These are phyloP conservation scores for Sonneratia alba DNA, from an alignment of 345 rosid genomes.

Conservation along the genomic window DNA sequence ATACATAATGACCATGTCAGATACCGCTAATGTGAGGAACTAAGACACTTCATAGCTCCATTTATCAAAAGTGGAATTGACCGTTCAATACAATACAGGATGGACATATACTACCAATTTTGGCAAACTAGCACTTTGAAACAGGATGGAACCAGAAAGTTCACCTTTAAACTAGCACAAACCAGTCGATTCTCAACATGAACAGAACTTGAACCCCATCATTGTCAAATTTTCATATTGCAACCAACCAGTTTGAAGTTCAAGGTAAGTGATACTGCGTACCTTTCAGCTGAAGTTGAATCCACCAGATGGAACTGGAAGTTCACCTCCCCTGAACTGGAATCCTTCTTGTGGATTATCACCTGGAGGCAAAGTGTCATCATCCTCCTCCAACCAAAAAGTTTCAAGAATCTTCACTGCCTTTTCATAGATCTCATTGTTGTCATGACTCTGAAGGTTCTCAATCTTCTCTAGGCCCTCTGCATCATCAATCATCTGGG, in stretches of 20 bases:
- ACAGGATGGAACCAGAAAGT: too few relatives aligned
- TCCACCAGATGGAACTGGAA: constrained; percentile 64
- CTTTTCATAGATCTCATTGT: constrained; percentile 77
- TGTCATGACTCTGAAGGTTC: constrained; percentile 74
- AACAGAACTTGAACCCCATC: not conserved
- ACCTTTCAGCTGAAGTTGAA: constrained; percentile 28
- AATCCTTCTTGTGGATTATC: constrained; percentile 45
- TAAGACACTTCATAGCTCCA: too few relatives aligned
- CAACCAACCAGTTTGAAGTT: not conserved
- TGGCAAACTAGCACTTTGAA: too few relatives aligned
- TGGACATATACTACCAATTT: too few relatives aligned
- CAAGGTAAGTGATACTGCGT: too few relatives aligned
- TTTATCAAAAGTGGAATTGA: too few relatives aligned
- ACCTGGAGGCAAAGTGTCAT: constrained; percentile 54
- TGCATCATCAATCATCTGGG: constrained; percentile 72
- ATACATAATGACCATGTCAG: not conserved
- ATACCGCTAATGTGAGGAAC: too few relatives aligned
- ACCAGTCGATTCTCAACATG: too few relatives aligned
- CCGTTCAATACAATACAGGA: too few relatives aligned
- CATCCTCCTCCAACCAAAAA: constrained; percentile 81
- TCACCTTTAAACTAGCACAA: too few relatives aligned
- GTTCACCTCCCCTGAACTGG: constrained; percentile 48
- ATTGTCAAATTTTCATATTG: too few relatives aligned
- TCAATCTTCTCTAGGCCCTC: constrained; percentile 60
- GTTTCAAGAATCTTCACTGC: constrained; percentile 76